phyloP scores from a whole-genome alignment of 2,329 filamentous ascomycete species.

The Bipolaris oryzae region DNA sequence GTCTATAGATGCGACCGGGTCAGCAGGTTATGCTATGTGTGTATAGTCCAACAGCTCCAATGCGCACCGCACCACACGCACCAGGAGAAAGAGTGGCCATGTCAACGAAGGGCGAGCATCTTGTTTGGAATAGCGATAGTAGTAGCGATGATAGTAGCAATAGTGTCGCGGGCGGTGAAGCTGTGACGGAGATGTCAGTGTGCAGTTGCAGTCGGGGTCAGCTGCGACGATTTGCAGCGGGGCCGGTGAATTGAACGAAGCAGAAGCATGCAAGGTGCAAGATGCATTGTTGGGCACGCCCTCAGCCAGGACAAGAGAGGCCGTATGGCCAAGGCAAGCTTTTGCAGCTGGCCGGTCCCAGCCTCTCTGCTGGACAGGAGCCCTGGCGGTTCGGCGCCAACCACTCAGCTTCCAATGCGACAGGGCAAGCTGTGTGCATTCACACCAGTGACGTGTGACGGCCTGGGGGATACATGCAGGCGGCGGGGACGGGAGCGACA shows the following conservation, averaged over 20 bases:
- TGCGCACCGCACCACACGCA: constrained; percentile 20
- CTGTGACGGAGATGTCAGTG: constrained; percentile 4
- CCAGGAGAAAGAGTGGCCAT: constrained; percentile 38
- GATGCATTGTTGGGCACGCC: constrained; percentile 1
- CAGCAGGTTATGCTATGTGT: constrained; percentile 20
- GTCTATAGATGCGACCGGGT: constrained; percentile 36
- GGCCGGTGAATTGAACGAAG: not conserved
- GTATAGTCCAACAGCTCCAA: constrained; percentile 8
- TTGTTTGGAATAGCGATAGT: constrained; percentile 7
- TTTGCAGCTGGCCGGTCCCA: not conserved
- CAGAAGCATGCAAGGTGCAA: not conserved
- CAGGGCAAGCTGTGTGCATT: not conserved
- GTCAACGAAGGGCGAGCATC: constrained; percentile 18
- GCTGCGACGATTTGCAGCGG: not conserved
- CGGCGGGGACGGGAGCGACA: not conserved
- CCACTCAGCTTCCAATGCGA: not conserved
- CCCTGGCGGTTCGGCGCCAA: not conserved
- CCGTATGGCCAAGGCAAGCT: constrained; percentile 2
- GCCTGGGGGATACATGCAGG: not conserved
- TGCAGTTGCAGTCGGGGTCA: not conserved
- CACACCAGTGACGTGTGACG: constrained; percentile 5
- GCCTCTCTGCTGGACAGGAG: not conserved
- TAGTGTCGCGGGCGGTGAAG: constrained; percentile 10
- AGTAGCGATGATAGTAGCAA: not conserved
- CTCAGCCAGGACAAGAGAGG: not conserved